phyloP scores from a whole-genome alignment of 108 stramenopile species.

The Cyclotella distinguenda region DNA sequence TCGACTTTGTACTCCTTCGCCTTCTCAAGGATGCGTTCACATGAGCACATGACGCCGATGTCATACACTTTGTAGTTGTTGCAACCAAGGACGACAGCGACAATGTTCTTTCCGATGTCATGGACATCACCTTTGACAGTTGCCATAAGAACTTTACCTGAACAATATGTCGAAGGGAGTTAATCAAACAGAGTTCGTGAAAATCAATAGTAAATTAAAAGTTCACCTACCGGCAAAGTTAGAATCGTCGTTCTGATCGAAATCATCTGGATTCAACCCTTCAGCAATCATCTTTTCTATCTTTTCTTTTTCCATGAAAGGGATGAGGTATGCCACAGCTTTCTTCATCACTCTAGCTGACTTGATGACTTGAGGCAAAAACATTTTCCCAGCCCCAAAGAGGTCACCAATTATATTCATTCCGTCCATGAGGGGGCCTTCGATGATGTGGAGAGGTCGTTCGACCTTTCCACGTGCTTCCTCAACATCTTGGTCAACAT shows the following conservation, averaged over 20 bases:
- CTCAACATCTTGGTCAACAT: constrained; percentile 87
- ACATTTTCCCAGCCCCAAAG: constrained; percentile 99
- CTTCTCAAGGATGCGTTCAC: constrained; percentile 93
- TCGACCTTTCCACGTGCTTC: constrained; percentile 69
- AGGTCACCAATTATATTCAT: constrained; percentile 99
- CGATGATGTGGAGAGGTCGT: constrained; percentile 96
- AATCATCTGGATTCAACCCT: constrained; percentile 84
- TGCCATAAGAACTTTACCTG: constrained; percentile 97
- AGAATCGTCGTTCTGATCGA: constrained; percentile 85
- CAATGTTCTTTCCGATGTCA: constrained; percentile 99
- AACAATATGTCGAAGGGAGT: neutral
- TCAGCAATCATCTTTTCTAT: constrained; percentile 73
- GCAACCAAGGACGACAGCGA: constrained; percentile 98
- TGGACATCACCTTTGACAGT: constrained; percentile 99
- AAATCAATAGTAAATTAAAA: too few species aligned
- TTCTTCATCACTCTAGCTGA: constrained; percentile 99
- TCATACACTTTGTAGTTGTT: constrained; percentile 99
- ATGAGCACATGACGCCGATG: constrained; percentile 98
- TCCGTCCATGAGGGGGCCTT: constrained; percentile 99
- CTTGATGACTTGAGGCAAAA: constrained; percentile 99
- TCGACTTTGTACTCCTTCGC: constrained; percentile 95
- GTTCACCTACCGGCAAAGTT: constrained; percentile 78
- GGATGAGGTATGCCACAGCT: constrained; percentile 97
- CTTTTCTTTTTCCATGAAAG: constrained; percentile 99
- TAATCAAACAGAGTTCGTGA: too few species aligned